Evolutionary conservation across 805 yeast species (phyloP).

Genomic region (Candida odintsovae): DNA sequence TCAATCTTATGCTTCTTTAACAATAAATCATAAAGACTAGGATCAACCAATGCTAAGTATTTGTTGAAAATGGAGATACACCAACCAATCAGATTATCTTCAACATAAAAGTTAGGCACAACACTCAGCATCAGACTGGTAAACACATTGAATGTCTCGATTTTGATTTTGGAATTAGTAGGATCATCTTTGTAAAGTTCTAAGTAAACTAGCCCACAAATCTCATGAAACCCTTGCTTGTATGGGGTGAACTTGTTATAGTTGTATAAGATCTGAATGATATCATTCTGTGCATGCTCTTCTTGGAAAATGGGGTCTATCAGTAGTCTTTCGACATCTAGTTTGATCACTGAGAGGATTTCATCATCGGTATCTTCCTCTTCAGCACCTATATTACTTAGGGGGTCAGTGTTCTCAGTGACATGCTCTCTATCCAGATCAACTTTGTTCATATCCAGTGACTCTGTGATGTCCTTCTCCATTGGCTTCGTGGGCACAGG

Average conservation of each 20-base stretch:
- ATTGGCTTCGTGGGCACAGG: conserved; percentile 7
- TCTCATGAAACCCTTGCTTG: conserved; percentile 50
- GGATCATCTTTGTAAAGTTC: conserved; percentile 33
- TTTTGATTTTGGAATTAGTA: conserved; percentile 7
- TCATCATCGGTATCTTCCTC: conserved; percentile 5
- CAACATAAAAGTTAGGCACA: conserved; percentile 39
- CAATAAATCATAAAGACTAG: conserved; percentile 38
- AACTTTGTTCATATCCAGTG: neutral
- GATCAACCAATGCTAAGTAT: conserved; percentile 40
- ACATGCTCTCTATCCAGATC: neutral
- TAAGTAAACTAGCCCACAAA: conserved; percentile 40
- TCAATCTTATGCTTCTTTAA: conserved; percentile 39
- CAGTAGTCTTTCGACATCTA: conserved; percentile 23
- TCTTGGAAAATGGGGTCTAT: conserved; percentile 21
- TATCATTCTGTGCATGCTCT: conserved; percentile 11
- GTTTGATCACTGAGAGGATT: conserved; percentile 18
- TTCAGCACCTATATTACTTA: neutral
- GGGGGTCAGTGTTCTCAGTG: conserved; percentile 5
- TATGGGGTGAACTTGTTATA: conserved; percentile 25
- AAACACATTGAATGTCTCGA: conserved; percentile 40
- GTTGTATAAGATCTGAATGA: conserved; percentile 21
- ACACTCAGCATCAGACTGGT: conserved; percentile 37
- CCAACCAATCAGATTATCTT: conserved; percentile 34
- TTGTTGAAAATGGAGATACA: conserved; percentile 37
- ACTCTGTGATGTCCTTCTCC: neutral